These are phyloP conservation scores for Actinidia chinensis DNA, from an alignment of 179 eudicot species.

Conservation along the genomic window DNA sequence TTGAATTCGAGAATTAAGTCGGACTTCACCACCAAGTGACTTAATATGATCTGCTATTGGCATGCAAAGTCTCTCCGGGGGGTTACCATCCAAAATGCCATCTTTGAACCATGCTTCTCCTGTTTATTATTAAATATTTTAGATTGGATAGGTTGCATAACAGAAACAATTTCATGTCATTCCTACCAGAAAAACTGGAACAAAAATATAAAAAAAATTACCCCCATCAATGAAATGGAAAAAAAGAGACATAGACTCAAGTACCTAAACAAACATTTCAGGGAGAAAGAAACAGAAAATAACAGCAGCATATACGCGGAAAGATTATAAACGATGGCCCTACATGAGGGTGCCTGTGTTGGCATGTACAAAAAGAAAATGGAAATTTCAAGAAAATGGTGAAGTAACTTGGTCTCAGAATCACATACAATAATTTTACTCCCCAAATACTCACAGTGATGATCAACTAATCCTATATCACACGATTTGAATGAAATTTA, in stretches of 20 bases:
- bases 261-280: conserved; percentile 4
- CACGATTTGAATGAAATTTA: background rate
- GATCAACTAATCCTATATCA: background rate
- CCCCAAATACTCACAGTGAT: background rate
- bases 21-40: conserved; percentile 91
- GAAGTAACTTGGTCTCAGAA: background rate
- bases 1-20: conserved; percentile 71
- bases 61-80: conserved; percentile 97
- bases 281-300: background rate
- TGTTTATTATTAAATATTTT: conserved; percentile 25
- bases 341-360: background rate
- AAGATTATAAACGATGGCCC: background rate
- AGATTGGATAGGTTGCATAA: background rate
- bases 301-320: background rate
- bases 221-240: background rate
- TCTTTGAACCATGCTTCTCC: conserved; percentile 99
- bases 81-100: conserved; percentile 99
- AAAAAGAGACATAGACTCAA: background rate
- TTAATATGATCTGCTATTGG: conserved; percentile 82
- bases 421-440: background rate
- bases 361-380: background rate
- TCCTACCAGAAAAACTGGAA: background rate
- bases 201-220: background rate
- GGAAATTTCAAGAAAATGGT: background rate
- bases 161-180: background rate